Percentiles rank a stretch among this genome's conserved stretches.
These are phyloP conservation scores for Talaromyces sp. DNA, from an alignment of 2,329 filamentous ascomycete species.

Conservation along the genomic window DNA sequence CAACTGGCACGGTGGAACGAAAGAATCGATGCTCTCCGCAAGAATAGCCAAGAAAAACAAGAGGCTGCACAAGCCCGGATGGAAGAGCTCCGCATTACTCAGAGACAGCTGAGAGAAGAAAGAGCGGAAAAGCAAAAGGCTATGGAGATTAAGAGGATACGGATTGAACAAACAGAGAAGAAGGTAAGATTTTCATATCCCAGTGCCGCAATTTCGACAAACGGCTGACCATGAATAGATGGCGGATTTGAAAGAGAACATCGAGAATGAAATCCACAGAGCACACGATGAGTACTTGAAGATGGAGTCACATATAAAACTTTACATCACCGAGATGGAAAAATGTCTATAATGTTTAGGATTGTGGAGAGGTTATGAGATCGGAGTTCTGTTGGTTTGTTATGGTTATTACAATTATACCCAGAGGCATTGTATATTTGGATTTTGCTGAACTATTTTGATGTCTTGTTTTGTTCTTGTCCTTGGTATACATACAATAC, in stretches of 20 bases:
- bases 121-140: slow-evolving; percentile 80
- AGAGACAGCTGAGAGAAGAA: slow-evolving; percentile 78
- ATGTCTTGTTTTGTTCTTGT: background rate
- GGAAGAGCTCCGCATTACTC: slow-evolving; percentile 77
- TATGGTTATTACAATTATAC: slow-evolving; percentile 31
- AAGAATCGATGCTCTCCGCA: slow-evolving; percentile 75
- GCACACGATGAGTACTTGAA: slow-evolving; percentile 94
- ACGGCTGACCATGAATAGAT: slow-evolving; percentile 56
- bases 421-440: slow-evolving; percentile 27
- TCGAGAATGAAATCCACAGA: slow-evolving; percentile 85
- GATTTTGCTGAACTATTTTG: background rate
- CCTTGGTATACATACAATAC: background rate
- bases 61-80: slow-evolving; percentile 77
- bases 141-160: slow-evolving; percentile 84
- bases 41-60: slow-evolving; percentile 75
- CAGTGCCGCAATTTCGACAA: background rate
- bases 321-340: slow-evolving; percentile 99
- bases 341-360: slow-evolving; percentile 59
- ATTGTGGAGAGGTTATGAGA: background rate
- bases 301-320: slow-evolving; percentile 92
- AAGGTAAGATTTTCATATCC: slow-evolving; percentile 59
- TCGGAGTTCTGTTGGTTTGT: slow-evolving; percentile 34
- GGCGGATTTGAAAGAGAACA: slow-evolving; percentile 94
- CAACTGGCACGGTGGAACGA: slow-evolving; percentile 83
- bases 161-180: slow-evolving; percentile 97